Evolutionary conservation across 108 stramenopile genomes (phyloP), one percentile per base, ranked within the genome.

Genomic region (Mediolabrus comicus): DNA sequence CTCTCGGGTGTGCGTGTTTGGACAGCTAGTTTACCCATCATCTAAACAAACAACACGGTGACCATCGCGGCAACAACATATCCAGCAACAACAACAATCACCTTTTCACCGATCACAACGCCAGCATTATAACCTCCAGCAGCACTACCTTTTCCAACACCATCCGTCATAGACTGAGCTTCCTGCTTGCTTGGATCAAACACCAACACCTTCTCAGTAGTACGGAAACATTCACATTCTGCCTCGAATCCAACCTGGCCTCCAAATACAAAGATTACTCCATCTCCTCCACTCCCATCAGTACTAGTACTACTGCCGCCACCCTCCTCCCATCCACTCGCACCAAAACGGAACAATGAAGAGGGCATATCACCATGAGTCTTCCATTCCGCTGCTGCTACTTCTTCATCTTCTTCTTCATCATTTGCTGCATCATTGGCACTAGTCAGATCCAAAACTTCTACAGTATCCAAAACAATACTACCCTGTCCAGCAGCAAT

Each of bases 291-390:
- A 26, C 17, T 33, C 8, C 14, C 59, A 3, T 62, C n/a, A n/a
- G n/a, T n/a, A n/a, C n/a, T n/a, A n/a, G n/a, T n/a, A n/a, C n/a
- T n/a, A n/a, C n/a, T n/a, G n/a, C n/a, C 59, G 3, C 62, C 57
- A 1, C 65, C 64, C 2, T 30, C 62, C 1, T 49, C 25, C 62
- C 53, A 78, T 10, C 38, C 84, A 22, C 74, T 71, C 13, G 88
- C 87, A 43, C 79, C 75, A 61, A 89, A 89, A 2, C 91, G 84
- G 49, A 92, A 92, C 11, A 85, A 68, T 26, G 74, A 58, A 14
- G 59, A 59, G 24, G 86, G 85, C 70, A 92, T 84, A 62, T 56
- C 58, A 14, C 33, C 70, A 43, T 84, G 16, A 0, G 59, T 29
- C 14, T 30, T 66, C 90, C 90, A 92, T 24, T 65, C 46, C 33